Conservation (phyloP, 2,329 filamentous ascomycete genomes). For the Xylariaceae sp. region DNA sequence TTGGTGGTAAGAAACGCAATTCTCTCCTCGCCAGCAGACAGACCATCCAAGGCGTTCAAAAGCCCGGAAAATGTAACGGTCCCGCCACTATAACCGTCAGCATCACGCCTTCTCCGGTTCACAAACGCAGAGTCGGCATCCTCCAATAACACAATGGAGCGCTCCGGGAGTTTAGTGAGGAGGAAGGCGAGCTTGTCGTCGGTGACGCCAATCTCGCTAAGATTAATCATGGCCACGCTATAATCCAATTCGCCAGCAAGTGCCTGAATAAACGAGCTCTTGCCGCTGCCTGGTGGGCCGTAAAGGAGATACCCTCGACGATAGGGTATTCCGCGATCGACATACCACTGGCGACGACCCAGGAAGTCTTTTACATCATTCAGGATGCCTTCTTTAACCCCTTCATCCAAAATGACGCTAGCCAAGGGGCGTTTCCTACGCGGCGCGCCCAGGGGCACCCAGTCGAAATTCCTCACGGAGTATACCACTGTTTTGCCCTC, state of each 20-base stretch:
- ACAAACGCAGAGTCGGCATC: constrained; percentile 89
- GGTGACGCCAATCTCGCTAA: constrained; percentile 84
- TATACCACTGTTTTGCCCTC: constrained; percentile 94
- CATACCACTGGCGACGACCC: constrained; percentile 76
- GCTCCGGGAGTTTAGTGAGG: constrained; percentile 76
- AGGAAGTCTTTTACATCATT: constrained; percentile 81
- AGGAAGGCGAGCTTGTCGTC: constrained; percentile 86
- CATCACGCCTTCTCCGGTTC: constrained; percentile 70
- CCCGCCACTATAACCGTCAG: constrained; percentile 79
- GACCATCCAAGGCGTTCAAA: constrained; percentile 79
- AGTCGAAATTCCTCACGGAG: constrained; percentile 77
- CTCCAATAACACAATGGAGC: constrained; percentile 79
- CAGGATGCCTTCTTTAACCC: constrained; percentile 77
- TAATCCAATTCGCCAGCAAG: constrained; percentile 90
- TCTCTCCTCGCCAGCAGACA: constrained; percentile 91
- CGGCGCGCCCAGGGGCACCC: constrained; percentile 78
- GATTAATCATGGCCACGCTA: constrained; percentile 85
- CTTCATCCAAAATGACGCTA: constrained; percentile 85
- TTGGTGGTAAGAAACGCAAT: constrained; percentile 95
- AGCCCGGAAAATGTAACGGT: constrained; percentile 93
- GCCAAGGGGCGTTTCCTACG: constrained; percentile 81
- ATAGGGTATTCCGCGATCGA: constrained; percentile 92
- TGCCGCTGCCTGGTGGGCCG: constrained; percentile 85
- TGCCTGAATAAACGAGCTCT: constrained; percentile 94
- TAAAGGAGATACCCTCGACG: constrained; percentile 84